These are phyloP conservation scores for Zychaea mexicana DNA, from an alignment of 371 early-diverging fungal genomes.

Conservation along the genomic window DNA sequence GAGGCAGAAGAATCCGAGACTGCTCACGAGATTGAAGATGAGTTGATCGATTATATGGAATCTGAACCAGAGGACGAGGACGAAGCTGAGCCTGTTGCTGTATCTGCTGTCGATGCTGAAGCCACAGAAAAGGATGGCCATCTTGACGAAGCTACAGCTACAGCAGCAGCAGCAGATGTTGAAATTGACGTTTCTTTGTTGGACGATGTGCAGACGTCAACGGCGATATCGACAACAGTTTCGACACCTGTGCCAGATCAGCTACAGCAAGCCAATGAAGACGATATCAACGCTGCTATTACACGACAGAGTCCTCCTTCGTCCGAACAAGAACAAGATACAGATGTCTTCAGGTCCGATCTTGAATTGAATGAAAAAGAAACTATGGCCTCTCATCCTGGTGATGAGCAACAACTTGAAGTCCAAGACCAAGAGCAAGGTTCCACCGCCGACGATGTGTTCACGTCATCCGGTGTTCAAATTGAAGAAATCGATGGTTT, in stretches of 20 bases:
- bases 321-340: too few species aligned
- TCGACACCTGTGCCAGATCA: background rate
- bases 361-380: too few species aligned
- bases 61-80: slow-evolving; percentile 5
- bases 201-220: background rate
- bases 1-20: background rate
- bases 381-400: too few species aligned
- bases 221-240: background rate
- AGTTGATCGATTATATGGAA: slow-evolving; percentile 2
- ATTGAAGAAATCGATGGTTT: background rate
- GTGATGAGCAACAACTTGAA: background rate
- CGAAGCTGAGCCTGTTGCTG: background rate
- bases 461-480: background rate
- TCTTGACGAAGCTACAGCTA: too few species aligned
- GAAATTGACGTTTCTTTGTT: background rate
- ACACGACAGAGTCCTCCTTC: too few species aligned
- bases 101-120: too few species aligned
- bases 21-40: slow-evolving; percentile 2
- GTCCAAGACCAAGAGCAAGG: too few species aligned
- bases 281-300: background rate
- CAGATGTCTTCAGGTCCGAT: too few species aligned
- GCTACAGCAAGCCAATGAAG: background rate
- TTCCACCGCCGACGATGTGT: background rate
- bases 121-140: too few species aligned
- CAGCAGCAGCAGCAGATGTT: background rate